Evolutionary conservation across 208 protist species (phyloP).

Genomic region (Leishmania gerbilli): DNA sequence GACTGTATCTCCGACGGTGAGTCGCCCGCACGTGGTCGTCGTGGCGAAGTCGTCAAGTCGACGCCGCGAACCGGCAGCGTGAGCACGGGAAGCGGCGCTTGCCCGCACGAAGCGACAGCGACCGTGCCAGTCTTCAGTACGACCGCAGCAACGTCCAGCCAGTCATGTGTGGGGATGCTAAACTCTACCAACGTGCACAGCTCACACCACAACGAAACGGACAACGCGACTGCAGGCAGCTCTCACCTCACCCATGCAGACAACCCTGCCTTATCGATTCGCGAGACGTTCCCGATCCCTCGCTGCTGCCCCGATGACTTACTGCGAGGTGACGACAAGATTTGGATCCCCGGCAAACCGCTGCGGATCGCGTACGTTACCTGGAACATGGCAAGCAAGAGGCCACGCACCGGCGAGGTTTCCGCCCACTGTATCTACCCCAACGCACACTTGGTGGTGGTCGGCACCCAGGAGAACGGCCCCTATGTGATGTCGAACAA

Average conservation of each 20-base stretch:
- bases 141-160: not conserved
- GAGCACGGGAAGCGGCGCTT: not conserved
- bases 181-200: not conserved
- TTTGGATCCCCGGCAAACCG: constrained; percentile 68
- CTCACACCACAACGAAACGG: constrained; percentile 29
- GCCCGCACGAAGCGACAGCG: not conserved
- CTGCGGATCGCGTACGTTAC: constrained; percentile 78
- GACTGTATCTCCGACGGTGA: no score
- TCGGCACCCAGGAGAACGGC: constrained; percentile 87
- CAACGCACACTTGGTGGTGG: constrained; percentile 81
- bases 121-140: not conserved
- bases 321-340: constrained; percentile 27
- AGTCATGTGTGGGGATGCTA: not conserved
- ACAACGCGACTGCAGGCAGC: constrained; percentile 12
- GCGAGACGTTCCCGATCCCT: constrained; percentile 72
- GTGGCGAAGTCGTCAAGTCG: constrained; percentile 3
- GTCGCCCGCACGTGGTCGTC: not conserved
- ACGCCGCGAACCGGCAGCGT: not conserved
- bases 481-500: constrained; percentile 51
- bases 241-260: constrained; percentile 17
- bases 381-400: constrained; percentile 80
- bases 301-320: constrained; percentile 44
- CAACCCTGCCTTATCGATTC: not conserved
- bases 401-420: constrained; percentile 52
- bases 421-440: constrained; percentile 67